phyloP scores from a whole-genome alignment of 2,329 filamentous ascomycete species.

The Pyrenochaeta sp. region DNA sequence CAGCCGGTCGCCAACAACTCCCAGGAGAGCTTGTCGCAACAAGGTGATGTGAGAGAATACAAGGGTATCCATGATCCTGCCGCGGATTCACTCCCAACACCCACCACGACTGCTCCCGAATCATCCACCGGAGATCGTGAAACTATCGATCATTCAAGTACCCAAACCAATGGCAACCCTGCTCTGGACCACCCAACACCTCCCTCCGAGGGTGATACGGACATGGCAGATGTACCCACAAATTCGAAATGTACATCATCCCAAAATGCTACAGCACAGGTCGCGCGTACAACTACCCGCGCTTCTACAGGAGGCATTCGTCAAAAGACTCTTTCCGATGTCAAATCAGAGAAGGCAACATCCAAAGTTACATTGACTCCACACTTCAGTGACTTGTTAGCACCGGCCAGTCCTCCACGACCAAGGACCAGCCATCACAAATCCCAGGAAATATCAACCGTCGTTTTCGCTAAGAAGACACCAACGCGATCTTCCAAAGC shows the following conservation, averaged over 20 bases:
- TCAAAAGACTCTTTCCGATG: constrained; percentile 76
- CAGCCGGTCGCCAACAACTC: constrained; percentile 32
- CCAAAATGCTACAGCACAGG: constrained; percentile 28
- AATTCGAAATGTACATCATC: constrained; percentile 21
- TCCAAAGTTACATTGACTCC: constrained; percentile 53
- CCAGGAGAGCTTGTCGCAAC: constrained; percentile 11
- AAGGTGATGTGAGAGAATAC: constrained; percentile 12
- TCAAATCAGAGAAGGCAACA: constrained; percentile 66
- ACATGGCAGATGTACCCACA: constrained; percentile 41
- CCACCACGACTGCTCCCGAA: constrained; percentile 44
- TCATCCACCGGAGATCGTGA: constrained; percentile 34
- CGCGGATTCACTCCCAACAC: constrained; percentile 45
- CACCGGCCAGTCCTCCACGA: constrained; percentile 33
- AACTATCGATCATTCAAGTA: constrained; percentile 19
- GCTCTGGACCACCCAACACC: constrained; percentile 43
- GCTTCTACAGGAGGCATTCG: constrained; percentile 74
- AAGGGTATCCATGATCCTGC: constrained; percentile 25
- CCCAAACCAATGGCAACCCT: constrained; percentile 16
- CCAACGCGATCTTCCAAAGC: constrained; percentile 34
- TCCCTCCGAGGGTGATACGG: constrained; percentile 43
- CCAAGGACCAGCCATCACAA: constrained; percentile 49
- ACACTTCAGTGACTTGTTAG: constrained; percentile 36
- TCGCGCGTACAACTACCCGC: constrained; percentile 70
- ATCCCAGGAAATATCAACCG: constrained; percentile 71
- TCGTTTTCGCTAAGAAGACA: constrained; percentile 76